Conservation (phyloP, 2,329 filamentous ascomycete genomes). For the Xylariomycetidae sp. region DNA sequence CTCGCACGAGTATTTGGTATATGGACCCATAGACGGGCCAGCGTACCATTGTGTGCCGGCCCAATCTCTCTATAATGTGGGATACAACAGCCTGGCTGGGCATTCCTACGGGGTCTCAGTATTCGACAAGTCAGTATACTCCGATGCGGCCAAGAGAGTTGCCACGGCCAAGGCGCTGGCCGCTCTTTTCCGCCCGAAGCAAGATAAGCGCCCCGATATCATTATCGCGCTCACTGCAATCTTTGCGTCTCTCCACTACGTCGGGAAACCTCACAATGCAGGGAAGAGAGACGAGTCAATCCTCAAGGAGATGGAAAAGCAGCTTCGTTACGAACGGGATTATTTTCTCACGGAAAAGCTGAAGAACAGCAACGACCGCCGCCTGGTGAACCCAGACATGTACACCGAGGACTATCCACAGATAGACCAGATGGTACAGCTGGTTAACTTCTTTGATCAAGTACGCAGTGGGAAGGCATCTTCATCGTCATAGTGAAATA, state of each 20-base stretch:
- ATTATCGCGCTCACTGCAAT: conserved; percentile 5
- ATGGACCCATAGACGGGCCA: conserved; percentile 7
- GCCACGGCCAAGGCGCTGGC: conserved; percentile 2
- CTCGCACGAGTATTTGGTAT: conserved; percentile 6
- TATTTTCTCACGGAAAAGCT: too few relatives aligned
- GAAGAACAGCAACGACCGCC: not conserved
- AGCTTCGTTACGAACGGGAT: too few relatives aligned
- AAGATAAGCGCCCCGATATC: conserved; percentile 5
- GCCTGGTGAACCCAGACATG: not conserved
- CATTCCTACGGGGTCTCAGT: too few relatives aligned
- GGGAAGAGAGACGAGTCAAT: not conserved
- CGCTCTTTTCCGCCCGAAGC: conserved; percentile 1
- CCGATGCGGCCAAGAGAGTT: not conserved
- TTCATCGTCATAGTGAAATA: too few relatives aligned
- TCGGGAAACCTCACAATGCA: not conserved
- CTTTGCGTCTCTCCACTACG: conserved; percentile 1
- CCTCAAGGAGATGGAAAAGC: not conserved
- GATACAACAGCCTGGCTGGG: too few relatives aligned
- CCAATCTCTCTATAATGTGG: not conserved
- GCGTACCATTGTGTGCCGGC: conserved; percentile 5
- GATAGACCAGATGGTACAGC: not conserved
- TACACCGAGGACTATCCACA: not conserved
- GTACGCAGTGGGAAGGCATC: too few relatives aligned
- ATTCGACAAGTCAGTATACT: too few relatives aligned
- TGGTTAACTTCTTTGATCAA: too few relatives aligned